phyloP scores from a whole-genome alignment of 2,329 filamentous ascomycete species.

The Fusarium marasasianum region DNA sequence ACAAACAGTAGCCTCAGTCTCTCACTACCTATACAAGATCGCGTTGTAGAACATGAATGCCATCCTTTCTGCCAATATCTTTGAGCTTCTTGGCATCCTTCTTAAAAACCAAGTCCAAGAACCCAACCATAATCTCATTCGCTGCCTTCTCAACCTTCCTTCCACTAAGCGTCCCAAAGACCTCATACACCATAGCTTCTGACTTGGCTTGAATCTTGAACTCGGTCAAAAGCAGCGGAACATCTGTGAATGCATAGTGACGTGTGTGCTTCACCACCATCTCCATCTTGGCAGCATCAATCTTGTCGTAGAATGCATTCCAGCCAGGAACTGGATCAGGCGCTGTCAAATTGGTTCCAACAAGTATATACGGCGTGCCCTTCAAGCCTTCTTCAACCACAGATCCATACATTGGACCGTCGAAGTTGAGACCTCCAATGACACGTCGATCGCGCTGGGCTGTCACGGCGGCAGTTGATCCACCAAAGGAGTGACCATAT shows the following conservation, averaged over 20 bases:
- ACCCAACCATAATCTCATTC: background rate
- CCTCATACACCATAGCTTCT: background rate
- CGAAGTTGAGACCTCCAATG: conserved; percentile 42
- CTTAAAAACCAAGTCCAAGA: background rate
- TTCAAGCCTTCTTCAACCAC: conserved; percentile 38
- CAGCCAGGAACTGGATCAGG: background rate
- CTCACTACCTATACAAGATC: background rate
- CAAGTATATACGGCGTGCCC: conserved; percentile 32
- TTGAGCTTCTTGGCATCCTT: rapidly evolving
- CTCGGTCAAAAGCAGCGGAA: conserved; percentile 1
- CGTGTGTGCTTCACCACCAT: background rate
- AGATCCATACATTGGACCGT: conserved; percentile 16
- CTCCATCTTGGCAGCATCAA: conserved; percentile 16
- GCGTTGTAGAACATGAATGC: rapidly evolving
- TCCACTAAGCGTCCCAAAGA: conserved; percentile 1
- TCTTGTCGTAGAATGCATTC: conserved; percentile 8
- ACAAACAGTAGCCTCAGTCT: background rate
- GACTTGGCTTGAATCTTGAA: background rate
- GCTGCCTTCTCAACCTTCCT: background rate
- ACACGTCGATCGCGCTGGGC: conserved; percentile 46
- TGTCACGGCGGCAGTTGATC: conserved; percentile 37
- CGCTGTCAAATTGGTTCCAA: background rate
- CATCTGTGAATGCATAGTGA: conserved; percentile 14
- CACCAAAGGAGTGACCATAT: conserved; percentile 29
- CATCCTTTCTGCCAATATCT: rapidly evolving